These are phyloP conservation scores for Cercospora zeina DNA, from an alignment of 2,329 filamentous ascomycete genomes.

Conservation along the genomic window DNA sequence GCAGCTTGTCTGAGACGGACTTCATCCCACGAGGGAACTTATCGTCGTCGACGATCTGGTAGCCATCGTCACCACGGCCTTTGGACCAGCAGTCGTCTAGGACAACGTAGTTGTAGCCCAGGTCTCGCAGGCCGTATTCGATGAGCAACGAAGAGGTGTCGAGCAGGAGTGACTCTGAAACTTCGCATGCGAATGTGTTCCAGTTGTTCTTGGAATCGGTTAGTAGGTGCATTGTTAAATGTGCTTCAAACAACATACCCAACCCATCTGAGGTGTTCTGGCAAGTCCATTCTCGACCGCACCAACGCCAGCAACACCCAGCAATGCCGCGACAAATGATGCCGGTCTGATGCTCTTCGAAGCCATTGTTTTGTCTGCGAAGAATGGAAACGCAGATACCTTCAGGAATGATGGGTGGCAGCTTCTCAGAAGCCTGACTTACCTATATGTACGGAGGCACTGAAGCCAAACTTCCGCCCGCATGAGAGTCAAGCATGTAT, in stretches of 20 bases:
- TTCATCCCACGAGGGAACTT: not conserved
- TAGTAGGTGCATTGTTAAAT: not conserved
- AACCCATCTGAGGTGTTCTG: not conserved
- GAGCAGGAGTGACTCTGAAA: not conserved
- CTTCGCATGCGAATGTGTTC: not conserved
- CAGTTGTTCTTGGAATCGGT: not conserved
- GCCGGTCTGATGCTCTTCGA: not conserved
- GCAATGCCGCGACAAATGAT: not conserved
- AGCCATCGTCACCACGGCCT: not conserved
- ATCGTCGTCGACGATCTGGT: not conserved
- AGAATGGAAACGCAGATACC: not conserved
- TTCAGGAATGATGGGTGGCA: not conserved
- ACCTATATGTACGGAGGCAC: not conserved
- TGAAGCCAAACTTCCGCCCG: not conserved
- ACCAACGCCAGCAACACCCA: not conserved
- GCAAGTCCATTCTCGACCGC: not conserved
- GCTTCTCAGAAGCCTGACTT: not conserved
- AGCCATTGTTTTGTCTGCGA: not conserved
- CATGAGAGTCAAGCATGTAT: not conserved
- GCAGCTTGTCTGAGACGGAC: constrained; percentile 33
- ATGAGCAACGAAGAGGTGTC: not conserved
- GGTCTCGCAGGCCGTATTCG: not conserved
- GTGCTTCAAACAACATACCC: not conserved
- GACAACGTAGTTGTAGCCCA: constrained; percentile 1
- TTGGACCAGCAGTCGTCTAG: not conserved